These are phyloP conservation scores for Penicillium decumbens DNA, from an alignment of 2,329 filamentous ascomycete species.

Conservation along the genomic window DNA sequence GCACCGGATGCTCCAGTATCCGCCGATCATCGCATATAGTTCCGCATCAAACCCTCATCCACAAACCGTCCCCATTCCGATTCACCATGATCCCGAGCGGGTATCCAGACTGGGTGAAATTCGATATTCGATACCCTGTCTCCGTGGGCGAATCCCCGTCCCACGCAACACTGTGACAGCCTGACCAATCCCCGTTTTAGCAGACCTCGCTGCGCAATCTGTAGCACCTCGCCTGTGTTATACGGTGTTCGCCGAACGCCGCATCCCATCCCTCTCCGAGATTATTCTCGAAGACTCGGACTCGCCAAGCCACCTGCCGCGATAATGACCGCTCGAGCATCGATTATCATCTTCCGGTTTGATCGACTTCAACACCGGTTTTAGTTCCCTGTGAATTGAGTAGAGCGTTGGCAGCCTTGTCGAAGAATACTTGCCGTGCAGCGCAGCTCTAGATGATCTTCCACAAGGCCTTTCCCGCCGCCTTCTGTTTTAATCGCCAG, in stretches of 20 bases:
- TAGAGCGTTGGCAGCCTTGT: slow-evolving; percentile 40
- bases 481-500: slow-evolving; percentile 56
- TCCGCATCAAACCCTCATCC: slow-evolving; percentile 60
- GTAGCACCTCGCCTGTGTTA: slow-evolving; percentile 58
- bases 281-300: slow-evolving; percentile 52
- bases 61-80: slow-evolving; percentile 59
- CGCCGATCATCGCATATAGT: slow-evolving; percentile 63
- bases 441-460: slow-evolving; percentile 47
- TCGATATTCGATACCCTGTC: slow-evolving; percentile 61
- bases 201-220: slow-evolving; percentile 50
- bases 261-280: slow-evolving; percentile 60
- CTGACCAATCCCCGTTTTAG: slow-evolving; percentile 55
- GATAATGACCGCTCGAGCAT: slow-evolving; percentile 25
- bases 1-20: slow-evolving; percentile 56
- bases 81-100: slow-evolving; percentile 64
- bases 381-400: slow-evolving; percentile 18
- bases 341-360: slow-evolving; percentile 15
- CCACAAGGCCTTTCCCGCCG: slow-evolving; percentile 57
- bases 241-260: slow-evolving; percentile 62
- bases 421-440: slow-evolving; percentile 45
- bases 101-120: slow-evolving; percentile 66
- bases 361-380: slow-evolving; percentile 18
- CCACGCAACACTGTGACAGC: slow-evolving; percentile 63
- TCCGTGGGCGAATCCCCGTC: slow-evolving; percentile 59
- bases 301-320: slow-evolving; percentile 61